phyloP scores from a whole-genome alignment of 1,284 basidiomycete genomes.

The Fomitopsis schrenkii region DNA sequence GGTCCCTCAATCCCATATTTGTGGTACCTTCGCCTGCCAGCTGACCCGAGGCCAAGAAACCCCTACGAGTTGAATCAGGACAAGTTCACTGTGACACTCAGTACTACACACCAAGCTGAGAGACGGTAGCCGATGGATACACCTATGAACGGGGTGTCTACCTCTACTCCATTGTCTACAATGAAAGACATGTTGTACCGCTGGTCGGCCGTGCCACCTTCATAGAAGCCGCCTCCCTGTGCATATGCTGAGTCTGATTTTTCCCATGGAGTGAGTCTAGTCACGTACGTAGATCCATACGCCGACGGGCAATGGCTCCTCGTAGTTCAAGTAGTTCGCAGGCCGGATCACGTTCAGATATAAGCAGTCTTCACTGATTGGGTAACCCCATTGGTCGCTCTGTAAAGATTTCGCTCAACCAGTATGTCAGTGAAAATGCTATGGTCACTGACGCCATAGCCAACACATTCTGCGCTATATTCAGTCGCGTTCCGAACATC shows the following conservation, averaged over 20 bases:
- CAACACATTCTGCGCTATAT: neutral
- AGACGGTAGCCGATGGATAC: neutral
- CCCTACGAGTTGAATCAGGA: neutral
- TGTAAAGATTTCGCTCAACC: neutral
- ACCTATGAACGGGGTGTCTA: neutral
- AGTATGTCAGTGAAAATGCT: no score
- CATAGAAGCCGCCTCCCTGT: neutral
- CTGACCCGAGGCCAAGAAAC: conserved; percentile 1
- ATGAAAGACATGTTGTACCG: neutral
- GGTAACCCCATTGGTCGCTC: conserved; percentile 1
- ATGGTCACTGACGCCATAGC: neutral
- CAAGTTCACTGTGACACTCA: no score
- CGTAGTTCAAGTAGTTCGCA: neutral
- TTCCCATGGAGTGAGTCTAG: neutral
- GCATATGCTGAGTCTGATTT: neutral
- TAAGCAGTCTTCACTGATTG: neutral
- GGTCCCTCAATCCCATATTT: conserved; percentile 1
- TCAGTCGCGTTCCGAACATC: neutral
- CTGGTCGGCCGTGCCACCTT: neutral
- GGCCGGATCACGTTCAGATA: neutral
- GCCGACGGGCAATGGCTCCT: neutral
- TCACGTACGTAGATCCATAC: neutral
- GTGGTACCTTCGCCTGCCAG: neutral
- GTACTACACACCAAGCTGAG: neutral
- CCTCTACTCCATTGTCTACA: neutral